Conservation (phyloP, 2,329 filamentous ascomycete genomes). For the Cladosporium austrohemisphaericum region DNA sequence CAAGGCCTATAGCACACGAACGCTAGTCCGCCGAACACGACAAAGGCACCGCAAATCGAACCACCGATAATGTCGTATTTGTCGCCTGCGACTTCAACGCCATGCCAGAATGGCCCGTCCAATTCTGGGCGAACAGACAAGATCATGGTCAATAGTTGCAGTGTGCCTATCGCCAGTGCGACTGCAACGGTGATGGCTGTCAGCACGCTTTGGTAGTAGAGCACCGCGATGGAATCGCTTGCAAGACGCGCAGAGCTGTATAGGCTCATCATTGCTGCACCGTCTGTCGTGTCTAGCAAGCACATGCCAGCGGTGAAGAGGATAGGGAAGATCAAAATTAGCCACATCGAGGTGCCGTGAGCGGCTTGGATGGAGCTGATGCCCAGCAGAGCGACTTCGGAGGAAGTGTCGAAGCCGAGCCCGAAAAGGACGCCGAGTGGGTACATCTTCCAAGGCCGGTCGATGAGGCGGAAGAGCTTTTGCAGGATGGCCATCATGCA, state of each 20-base stretch:
- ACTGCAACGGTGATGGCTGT: conserved; percentile 80
- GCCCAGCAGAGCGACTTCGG: conserved; percentile 85
- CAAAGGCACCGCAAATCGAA: conserved; percentile 78
- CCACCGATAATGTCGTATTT: conserved; percentile 84
- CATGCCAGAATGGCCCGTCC: conserved; percentile 82
- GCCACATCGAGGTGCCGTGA: conserved; percentile 83
- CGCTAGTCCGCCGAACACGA: conserved; percentile 70
- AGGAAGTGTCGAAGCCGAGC: conserved; percentile 91
- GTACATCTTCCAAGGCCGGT: conserved; percentile 91
- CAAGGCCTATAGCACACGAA: conserved; percentile 76
- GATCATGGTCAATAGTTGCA: conserved; percentile 78
- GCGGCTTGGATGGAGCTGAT: conserved; percentile 85
- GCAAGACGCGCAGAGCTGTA: conserved; percentile 79
- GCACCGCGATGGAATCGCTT: conserved; percentile 77
- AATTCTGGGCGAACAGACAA: conserved; percentile 68
- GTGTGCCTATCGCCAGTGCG: conserved; percentile 76
- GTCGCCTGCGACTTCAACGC: conserved; percentile 70
- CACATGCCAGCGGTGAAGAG: conserved; percentile 96
- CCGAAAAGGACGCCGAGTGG: conserved; percentile 82
- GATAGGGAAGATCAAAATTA: conserved; percentile 86
- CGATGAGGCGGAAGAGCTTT: conserved; percentile 69
- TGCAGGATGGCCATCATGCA: conserved; percentile 69
- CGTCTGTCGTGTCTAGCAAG: conserved; percentile 85
- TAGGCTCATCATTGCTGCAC: conserved; percentile 89
- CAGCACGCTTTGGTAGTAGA: conserved; percentile 89